These are phyloP conservation scores for Calonectria pauciramosa DNA, from an alignment of 2,329 filamentous ascomycete genomes.

Conservation along the genomic window DNA sequence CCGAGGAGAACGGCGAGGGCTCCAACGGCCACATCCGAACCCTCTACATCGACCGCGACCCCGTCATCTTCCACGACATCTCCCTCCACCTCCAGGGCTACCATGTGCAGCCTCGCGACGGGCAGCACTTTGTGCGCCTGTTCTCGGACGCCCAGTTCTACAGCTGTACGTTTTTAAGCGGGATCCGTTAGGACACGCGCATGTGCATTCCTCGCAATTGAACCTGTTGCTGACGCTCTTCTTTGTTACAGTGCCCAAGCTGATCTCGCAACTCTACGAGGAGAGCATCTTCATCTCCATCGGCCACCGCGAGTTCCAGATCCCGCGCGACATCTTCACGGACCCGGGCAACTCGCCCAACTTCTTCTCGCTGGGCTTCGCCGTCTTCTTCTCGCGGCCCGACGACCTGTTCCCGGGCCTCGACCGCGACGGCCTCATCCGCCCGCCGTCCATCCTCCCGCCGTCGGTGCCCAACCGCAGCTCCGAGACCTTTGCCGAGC, in stretches of 20 bases:
- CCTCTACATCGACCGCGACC: conserved; percentile 95
- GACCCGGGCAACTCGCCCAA: conserved; percentile 92
- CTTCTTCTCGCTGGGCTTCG: conserved; percentile 93
- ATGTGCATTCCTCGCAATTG: neutral
- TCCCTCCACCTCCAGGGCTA: conserved; percentile 93
- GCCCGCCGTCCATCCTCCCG: conserved; percentile 88
- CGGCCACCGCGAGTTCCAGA: conserved; percentile 88
- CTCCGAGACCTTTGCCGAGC: conserved; percentile 86
- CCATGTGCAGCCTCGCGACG: conserved; percentile 84
- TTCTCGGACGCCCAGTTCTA: conserved; percentile 98
- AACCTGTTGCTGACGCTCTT: conserved; percentile 9
- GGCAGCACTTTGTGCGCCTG: conserved; percentile 88
- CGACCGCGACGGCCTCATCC: conserved; percentile 81
- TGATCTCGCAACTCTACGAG: conserved; percentile 92
- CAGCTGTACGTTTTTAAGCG: conserved; percentile 69
- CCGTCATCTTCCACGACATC: conserved; percentile 89
- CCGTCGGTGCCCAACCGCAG: conserved; percentile 85
- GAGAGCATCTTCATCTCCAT: conserved; percentile 94
- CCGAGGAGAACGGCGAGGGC: conserved; percentile 71
- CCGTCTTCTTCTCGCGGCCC: conserved; percentile 86
- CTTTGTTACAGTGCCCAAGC: conserved; percentile 77
- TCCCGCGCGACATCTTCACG: conserved; percentile 89
- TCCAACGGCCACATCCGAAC: conserved; percentile 72
- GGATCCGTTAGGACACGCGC: neutral
- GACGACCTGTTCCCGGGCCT: conserved; percentile 89